These are phyloP conservation scores for Kokia cookei DNA, from an alignment of 441 rosid species.

Conservation along the genomic window DNA sequence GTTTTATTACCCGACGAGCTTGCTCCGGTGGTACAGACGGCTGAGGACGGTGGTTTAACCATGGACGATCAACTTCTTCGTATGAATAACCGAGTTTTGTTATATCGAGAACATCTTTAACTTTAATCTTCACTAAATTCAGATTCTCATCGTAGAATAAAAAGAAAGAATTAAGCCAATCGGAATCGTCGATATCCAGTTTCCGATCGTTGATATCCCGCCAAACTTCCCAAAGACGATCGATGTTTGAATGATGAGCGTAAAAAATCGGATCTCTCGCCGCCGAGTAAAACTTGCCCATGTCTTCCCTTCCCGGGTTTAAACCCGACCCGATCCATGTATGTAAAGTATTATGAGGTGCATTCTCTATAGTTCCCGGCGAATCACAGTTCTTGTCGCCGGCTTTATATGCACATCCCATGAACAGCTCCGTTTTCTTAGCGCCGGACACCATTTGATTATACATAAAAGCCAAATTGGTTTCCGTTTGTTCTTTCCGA, in stretches of 20 bases:
- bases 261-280: conserved; percentile 14
- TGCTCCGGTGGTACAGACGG: conserved; percentile 2
- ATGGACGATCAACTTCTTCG: background rate
- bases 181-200: conserved; percentile 5
- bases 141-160: conserved; percentile 12
- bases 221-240: conserved; percentile 22
- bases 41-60: conserved; percentile 12
- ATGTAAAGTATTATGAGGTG: conserved; percentile 16
- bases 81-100: conserved; percentile 12
- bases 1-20: background rate
- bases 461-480: conserved; percentile 10
- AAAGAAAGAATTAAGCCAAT: conserved; percentile 13
- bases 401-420: conserved; percentile 8
- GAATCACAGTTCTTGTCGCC: background rate
- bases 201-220: background rate
- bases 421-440: conserved; percentile 11
- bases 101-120: conserved; percentile 7
- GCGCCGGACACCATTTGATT: conserved; percentile 19
- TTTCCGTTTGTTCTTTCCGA: background rate
- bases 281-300: conserved; percentile 18
- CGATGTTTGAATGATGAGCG: conserved; percentile 15
- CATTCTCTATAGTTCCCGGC: conserved; percentile 8
- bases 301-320: conserved; percentile 8
- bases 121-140: background rate
- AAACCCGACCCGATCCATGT: conserved; percentile 6